Evolutionary conservation across 805 yeast species (phyloP), one percentile per base, ranked within the genome.

Genomic region (Candida suzukii): DNA sequence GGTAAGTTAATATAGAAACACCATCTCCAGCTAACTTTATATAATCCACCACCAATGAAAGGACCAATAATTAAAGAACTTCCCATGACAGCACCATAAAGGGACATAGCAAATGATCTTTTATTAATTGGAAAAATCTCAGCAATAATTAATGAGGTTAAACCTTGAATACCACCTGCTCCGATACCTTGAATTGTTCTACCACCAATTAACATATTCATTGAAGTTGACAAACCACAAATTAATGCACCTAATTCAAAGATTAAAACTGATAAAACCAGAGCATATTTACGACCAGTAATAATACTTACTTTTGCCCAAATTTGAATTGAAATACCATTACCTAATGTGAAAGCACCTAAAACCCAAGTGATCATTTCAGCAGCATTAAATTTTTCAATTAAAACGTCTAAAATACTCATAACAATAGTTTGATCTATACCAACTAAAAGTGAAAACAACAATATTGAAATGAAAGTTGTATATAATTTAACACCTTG

Each of bases 181-280:
- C 90, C 91, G 26, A 78, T 53, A 40, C 93, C 93, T 41, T 78
- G 77, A 19, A 83, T 62, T 7, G 76, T 80, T 50, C 95, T 69
- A 1, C 88, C 90, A 3, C 79, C 87, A 44, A 83, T 79, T 37
- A 84, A 58, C 69, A 74, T 72, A 41, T 70, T 63, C 78, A 83
- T 79, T 27, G 68, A 64, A 17, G 51, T 56, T 1, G 87, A 60
- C 4, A 74, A 47, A 1, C 84, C 90, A 42, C 74, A 63, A 8
- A 81, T 59, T 40, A 80, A 61, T 0, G 86, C 78, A 1, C 90
- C 90, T 4, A 72, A 57, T 52, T 77, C 79, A 53, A 82, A 81
- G 2, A 83, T 49, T 1, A 69, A 48, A 3, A 81, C 60, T 1
- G 81, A 74, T 2, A 58, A 55, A 9, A 76, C 46, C 50, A 78